A percentile compares a stretch with the other conserved stretches of the same genome.
Evolutionary conservation across 441 rosid genomes (phyloP).

Genomic region (Brassica hybrid): DNA sequence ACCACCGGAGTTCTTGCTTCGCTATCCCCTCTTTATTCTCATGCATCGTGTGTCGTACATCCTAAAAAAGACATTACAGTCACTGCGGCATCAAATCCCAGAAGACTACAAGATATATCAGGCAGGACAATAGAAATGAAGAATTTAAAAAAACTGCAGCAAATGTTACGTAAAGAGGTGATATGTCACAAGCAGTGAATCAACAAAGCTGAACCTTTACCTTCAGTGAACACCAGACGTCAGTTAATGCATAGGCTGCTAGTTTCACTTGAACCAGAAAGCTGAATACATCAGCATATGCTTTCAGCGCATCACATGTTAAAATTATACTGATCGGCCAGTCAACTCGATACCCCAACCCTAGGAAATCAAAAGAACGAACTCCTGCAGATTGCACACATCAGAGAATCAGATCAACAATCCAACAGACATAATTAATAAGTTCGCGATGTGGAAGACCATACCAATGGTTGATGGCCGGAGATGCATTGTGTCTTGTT

Average conservation of each 20-base stretch:
- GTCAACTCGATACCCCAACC: slow-evolving; percentile 85
- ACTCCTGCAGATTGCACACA: slow-evolving; percentile 65
- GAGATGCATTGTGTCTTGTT: slow-evolving; percentile 56
- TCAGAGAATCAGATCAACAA: slow-evolving; percentile 25
- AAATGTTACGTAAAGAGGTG: not conserved
- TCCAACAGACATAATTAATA: slow-evolving; percentile 10
- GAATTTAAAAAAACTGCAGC: slow-evolving; percentile 4
- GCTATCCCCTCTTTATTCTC: slow-evolving; percentile 37
- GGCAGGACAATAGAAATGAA: not conserved
- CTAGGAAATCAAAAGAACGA: slow-evolving; percentile 75
- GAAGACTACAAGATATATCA: slow-evolving; percentile 10
- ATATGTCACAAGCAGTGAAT: slow-evolving; percentile 11
- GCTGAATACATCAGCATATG: slow-evolving; percentile 84
- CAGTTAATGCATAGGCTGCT: slow-evolving; percentile 75
- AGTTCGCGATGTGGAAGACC: slow-evolving; percentile 33
- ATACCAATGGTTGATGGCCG: slow-evolving; percentile 69
- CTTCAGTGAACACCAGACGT: slow-evolving; percentile 82
- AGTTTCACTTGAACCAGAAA: slow-evolving; percentile 91
- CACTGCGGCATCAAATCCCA: slow-evolving; percentile 30
- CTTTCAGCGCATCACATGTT: slow-evolving; percentile 69
- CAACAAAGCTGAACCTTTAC: slow-evolving; percentile 45
- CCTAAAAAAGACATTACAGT: slow-evolving; percentile 48
- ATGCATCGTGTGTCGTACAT: slow-evolving; percentile 50
- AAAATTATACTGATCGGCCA: slow-evolving; percentile 90
- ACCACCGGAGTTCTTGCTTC: slow-evolving; percentile 51